These are phyloP conservation scores for Pseudomonodictys pantanalensis DNA, from an alignment of 495 filamentous ascomycete species.

Conservation along the genomic window DNA sequence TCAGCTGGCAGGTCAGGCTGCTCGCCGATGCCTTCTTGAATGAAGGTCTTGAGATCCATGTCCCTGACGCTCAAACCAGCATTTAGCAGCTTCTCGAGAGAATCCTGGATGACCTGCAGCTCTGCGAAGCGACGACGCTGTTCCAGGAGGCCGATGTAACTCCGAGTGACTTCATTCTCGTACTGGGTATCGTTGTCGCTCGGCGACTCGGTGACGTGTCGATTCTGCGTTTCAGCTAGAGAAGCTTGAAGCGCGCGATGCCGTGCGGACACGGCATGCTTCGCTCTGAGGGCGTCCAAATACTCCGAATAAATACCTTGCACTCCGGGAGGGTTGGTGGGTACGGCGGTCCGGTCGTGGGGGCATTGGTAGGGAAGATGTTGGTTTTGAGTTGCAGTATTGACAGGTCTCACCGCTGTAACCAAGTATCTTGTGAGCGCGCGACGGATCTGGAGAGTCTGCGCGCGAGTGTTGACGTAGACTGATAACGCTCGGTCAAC, in stretches of 20 bases:
- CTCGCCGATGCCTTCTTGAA: conserved; percentile 25
- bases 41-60: conserved; percentile 9
- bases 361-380: conserved; percentile 4
- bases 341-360: not conserved
- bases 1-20: conserved; percentile 23
- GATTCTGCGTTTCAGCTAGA: conserved; percentile 17
- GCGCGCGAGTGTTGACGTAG: conserved; percentile 35
- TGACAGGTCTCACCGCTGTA: conserved; percentile 2
- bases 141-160: conserved; percentile 21
- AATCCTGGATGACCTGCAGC: conserved; percentile 26
- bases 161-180: conserved; percentile 21
- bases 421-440: conserved; percentile 28
- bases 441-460: conserved; percentile 31
- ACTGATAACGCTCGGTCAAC: conserved; percentile 31
- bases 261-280: conserved; percentile 22
- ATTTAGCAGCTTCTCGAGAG: conserved; percentile 28
- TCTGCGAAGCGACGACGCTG: conserved; percentile 24
- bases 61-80: not conserved
- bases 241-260: conserved; percentile 30
- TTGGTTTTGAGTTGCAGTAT: conserved; percentile 2
- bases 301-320: conserved; percentile 27
- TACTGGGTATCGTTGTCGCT: conserved; percentile 5
- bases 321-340: conserved; percentile 3
- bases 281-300: conserved; percentile 33
- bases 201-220: conserved; percentile 11